phyloP scores from a whole-genome alignment of 164 flowering plant genomes.

The Tinospora cordifolia region DNA sequence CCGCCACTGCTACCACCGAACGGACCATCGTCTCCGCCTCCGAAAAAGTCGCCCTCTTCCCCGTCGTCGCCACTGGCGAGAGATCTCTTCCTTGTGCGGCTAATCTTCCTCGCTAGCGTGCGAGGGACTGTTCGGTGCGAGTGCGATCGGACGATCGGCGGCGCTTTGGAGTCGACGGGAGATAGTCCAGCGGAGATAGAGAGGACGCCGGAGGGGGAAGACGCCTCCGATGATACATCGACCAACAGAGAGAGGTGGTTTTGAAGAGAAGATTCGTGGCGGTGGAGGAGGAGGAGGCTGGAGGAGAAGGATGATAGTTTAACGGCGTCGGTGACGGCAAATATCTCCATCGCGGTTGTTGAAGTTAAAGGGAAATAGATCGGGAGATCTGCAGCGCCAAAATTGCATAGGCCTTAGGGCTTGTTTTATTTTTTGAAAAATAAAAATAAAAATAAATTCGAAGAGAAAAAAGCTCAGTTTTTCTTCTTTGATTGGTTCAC shows the following conservation, averaged over 20 bases:
- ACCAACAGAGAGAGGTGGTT: constrained; percentile 10
- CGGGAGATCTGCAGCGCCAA: neutral
- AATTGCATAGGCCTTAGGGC: neutral
- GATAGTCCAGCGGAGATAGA: constrained; percentile 34
- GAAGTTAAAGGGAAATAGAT: neutral
- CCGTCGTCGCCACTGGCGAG: constrained; percentile 27
- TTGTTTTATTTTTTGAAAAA: no score
- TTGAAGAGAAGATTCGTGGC: constrained; percentile 8
- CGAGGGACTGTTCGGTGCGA: constrained; percentile 25
- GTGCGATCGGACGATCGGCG: constrained; percentile 36
- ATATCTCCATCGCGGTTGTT: constrained; percentile 23
- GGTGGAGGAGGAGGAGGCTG: constrained; percentile 9
- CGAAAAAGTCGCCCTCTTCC: constrained; percentile 29
- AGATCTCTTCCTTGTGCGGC: constrained; percentile 34
- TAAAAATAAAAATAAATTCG: no score
- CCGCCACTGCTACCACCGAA: constrained; percentile 39
- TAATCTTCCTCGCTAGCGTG: constrained; percentile 26
- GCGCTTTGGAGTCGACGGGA: constrained; percentile 40
- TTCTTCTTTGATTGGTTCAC: neutral
- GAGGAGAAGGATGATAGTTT: constrained; percentile 26
- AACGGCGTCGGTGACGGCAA: constrained; percentile 25
- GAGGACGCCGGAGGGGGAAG: constrained; percentile 17
- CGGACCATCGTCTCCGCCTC: constrained; percentile 31
- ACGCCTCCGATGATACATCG: constrained; percentile 2
- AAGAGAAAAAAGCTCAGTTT: neutral